Conservation (phyloP, 768 basidiomycete genomes). For the Tylopilus balloui region DNA sequence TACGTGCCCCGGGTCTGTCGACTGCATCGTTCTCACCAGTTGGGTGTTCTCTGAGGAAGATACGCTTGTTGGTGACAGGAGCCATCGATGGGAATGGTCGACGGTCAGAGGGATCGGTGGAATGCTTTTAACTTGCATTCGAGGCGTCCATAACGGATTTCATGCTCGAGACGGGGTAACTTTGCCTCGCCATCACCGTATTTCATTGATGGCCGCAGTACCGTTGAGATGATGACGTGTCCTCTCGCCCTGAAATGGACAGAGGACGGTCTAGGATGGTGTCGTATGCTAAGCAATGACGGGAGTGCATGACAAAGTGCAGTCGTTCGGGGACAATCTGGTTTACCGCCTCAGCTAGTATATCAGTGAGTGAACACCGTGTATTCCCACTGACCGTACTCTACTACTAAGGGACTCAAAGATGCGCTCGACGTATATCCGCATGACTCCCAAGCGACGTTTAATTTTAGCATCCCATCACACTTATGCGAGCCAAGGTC, state of each 20-base stretch:
- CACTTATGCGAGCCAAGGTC: not conserved
- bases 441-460: not conserved
- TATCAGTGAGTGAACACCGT: no score
- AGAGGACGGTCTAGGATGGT: not conserved
- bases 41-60: constrained; percentile 34
- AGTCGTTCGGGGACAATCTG: no score
- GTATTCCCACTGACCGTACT: no score
- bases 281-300: no score
- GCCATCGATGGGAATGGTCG: not conserved
- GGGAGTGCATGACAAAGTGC: no score
- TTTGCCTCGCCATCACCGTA: not conserved
- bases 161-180: no score
- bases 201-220: not conserved
- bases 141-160: not conserved
- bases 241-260: not conserved
- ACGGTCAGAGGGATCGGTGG: not conserved
- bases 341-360: no score
- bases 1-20: no score
- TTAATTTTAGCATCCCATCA: constrained; percentile 5
- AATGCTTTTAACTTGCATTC: not conserved
- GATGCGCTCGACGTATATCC: not conserved
- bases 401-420: no score
- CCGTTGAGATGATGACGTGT: no score
- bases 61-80: constrained; percentile 31
- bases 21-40: not conserved